Evolutionary conservation across 2,329 filamentous ascomycete genomes (phyloP), one percentile per base, ranked within the genome.

Genomic region (Aureobasidium namibiae): DNA sequence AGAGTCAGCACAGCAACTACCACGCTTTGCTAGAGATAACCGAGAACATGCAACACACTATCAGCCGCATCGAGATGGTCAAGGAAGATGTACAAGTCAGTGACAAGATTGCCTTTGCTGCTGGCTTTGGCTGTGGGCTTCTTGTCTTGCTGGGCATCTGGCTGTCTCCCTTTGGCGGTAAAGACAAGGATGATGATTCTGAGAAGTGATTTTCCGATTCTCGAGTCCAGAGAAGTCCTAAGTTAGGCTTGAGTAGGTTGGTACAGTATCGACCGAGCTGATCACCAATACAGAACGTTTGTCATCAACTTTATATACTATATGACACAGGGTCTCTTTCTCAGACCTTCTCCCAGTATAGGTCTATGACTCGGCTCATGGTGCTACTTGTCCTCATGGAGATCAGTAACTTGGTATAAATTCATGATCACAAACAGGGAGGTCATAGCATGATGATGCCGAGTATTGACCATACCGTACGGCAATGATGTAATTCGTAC

Each of bases 21-120:
- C 50, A 54, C 38, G 21, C 11, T 11, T 18, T 54, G 10, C 36
- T 54, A 3, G 36, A 54, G 26, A 33, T 36, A 4, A 54, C 50
- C 3, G 26, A 24, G 3, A 54, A 33, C 16, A 34, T 54, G 50
- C 7, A 54, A 36, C 50, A 54, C 36, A 41, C 26, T 13, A 36
- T 54, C 24, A 13, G 23, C 24, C 23, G 33, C 26, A 42, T 54
- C 2, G 13, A 42, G 13, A n/a, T 10, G 7, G 24, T 42, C 50
- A 29, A 54, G 13, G 50, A 54, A 21, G 50, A 42, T 16, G 50
- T 54, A 13, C 34, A 54, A 21, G 10, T 54, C 36, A 54, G 50
- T n/a, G 50, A 54, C 50, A 54, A 54, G 38, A 54, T 54, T n/a
- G 38, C 36, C 10, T 54, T 54, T 23, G 36, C 50, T 21, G 50